A percentile compares a stretch with the other conserved stretches of the same genome.
Conservation (phyloP, 208 protist genomes). For the Balamuthia mandrillaris region DNA sequence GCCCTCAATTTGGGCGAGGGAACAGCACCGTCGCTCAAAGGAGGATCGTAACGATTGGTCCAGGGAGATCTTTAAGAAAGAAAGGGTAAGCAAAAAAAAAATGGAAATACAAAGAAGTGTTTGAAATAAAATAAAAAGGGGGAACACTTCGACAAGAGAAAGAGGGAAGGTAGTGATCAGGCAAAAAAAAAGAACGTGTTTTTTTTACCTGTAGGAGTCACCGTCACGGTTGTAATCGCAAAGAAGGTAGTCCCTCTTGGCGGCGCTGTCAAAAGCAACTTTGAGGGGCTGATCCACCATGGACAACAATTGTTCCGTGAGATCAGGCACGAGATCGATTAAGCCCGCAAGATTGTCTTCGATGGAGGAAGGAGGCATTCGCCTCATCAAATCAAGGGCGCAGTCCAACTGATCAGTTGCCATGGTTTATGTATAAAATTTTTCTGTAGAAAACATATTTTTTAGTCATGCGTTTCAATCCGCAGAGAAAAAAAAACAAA, state of each 20-base stretch:
- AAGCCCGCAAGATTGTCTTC: slow-evolving; percentile 75
- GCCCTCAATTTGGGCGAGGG: slow-evolving; percentile 69
- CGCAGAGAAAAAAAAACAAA: too few species aligned
- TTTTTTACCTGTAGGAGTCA: slow-evolving; percentile 85
- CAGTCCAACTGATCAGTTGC: slow-evolving; percentile 60
- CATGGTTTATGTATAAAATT: too few species aligned
- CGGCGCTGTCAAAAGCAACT: slow-evolving; percentile 57
- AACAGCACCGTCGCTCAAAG: slow-evolving; percentile 60
- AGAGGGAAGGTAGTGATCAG: slow-evolving; percentile 1
- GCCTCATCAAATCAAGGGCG: slow-evolving; percentile 79
- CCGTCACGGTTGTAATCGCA: slow-evolving; percentile 88
- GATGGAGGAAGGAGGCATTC: slow-evolving; percentile 75
- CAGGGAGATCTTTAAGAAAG: slow-evolving; percentile 68
- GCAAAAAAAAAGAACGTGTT: neutral
- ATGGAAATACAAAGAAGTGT: neutral
- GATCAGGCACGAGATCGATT: slow-evolving; percentile 74
- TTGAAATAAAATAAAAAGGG: neutral
- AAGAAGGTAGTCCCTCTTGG: slow-evolving; percentile 72
- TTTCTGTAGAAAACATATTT: too few species aligned
- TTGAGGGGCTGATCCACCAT: slow-evolving; percentile 82
- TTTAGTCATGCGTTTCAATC: too few species aligned
- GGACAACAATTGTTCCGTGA: slow-evolving; percentile 81
- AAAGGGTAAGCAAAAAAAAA: neutral
- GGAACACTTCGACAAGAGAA: neutral
- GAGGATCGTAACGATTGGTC: slow-evolving; percentile 77